A percentile compares a stretch with the other conserved stretches of the same genome.
Evolutionary conservation across 2,329 filamentous ascomycete genomes (phyloP).

Genomic region (Fusarium protoensiforme): DNA sequence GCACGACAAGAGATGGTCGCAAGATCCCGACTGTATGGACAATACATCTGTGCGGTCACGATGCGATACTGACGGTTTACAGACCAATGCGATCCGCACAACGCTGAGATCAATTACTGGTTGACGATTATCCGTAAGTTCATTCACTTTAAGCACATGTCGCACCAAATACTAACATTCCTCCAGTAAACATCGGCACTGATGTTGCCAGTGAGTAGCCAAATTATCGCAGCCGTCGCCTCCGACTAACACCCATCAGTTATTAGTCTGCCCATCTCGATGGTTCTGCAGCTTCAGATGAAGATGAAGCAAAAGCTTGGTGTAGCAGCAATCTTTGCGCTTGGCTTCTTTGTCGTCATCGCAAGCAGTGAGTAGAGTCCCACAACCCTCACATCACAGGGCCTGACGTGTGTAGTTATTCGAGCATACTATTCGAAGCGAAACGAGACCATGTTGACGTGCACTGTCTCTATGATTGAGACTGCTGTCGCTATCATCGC

Average conservation of each 20-base stretch:
- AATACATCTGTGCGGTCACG: background rate
- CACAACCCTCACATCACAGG: rapidly evolving
- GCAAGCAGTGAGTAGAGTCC: slow-evolving; percentile 40
- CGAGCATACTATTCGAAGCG: slow-evolving; percentile 49
- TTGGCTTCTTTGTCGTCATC: slow-evolving; percentile 47
- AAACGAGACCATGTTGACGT: slow-evolving; percentile 51
- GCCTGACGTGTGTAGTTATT: slow-evolving; percentile 38
- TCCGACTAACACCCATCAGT: slow-evolving; percentile 28
- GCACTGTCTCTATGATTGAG: slow-evolving; percentile 53
- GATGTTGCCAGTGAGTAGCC: slow-evolving; percentile 34
- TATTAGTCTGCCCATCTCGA: slow-evolving; percentile 48
- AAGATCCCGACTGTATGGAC: slow-evolving; percentile 38
- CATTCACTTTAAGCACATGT: rapidly evolving
- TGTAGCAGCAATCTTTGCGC: slow-evolving; percentile 45
- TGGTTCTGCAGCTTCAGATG: slow-evolving; percentile 50
- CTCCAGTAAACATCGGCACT: slow-evolving; percentile 33
- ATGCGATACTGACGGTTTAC: background rate
- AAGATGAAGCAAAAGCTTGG: slow-evolving; percentile 47
- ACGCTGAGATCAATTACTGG: slow-evolving; percentile 36
- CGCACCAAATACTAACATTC: background rate
- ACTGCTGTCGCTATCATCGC: slow-evolving; percentile 54
- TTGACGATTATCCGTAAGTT: slow-evolving; percentile 34
- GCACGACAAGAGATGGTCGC: slow-evolving; percentile 46
- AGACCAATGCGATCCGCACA: slow-evolving; percentile 35
- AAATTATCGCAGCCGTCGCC: rapidly evolving